These are phyloP conservation scores for Chytridiales sp. DNA, from an alignment of 371 early-diverging fungal species.

Conservation along the genomic window DNA sequence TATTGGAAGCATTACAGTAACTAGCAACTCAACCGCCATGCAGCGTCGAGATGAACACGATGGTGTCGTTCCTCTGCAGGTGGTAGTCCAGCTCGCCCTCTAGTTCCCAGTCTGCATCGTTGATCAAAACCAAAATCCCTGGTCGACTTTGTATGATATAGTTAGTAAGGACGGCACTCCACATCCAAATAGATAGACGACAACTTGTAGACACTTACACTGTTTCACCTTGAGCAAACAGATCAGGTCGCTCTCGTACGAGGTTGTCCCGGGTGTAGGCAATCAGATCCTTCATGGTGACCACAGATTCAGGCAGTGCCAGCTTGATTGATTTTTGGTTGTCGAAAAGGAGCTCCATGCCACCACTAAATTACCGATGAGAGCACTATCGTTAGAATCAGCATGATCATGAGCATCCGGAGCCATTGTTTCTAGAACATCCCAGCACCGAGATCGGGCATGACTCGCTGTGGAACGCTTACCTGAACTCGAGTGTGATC, in stretches of 20 bases:
- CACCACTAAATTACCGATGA: constrained; percentile 62
- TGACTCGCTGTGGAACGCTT: too few relatives aligned
- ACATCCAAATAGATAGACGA: neutral
- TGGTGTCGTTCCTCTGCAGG: constrained; percentile 71
- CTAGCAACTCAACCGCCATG: constrained; percentile 87
- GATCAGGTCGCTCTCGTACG: constrained; percentile 77
- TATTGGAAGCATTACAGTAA: too few relatives aligned
- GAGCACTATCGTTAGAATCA: too few relatives aligned
- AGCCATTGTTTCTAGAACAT: too few relatives aligned
- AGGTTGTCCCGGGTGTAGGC: constrained; percentile 65
- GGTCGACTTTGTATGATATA: constrained; percentile 66
- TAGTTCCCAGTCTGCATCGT: constrained; percentile 95
- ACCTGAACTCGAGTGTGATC: too few relatives aligned
- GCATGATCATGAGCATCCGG: too few relatives aligned
- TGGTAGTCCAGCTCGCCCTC: constrained; percentile 85
- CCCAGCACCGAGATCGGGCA: too few relatives aligned
- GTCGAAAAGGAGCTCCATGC: constrained; percentile 91
- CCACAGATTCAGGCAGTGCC: constrained; percentile 54
- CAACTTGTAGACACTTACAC: constrained; percentile 58
- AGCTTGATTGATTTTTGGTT: constrained; percentile 62
- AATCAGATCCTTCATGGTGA: constrained; percentile 73
- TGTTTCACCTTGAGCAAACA: constrained; percentile 81
- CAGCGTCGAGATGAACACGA: constrained; percentile 94
- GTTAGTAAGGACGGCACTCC: neutral
- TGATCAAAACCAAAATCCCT: constrained; percentile 92